Evolutionary conservation across 202 grass and related monocot species (phyloP), one percentile per base, ranked within the genome.

Genomic region (Schoenoplectus tabernaemontani): DNA sequence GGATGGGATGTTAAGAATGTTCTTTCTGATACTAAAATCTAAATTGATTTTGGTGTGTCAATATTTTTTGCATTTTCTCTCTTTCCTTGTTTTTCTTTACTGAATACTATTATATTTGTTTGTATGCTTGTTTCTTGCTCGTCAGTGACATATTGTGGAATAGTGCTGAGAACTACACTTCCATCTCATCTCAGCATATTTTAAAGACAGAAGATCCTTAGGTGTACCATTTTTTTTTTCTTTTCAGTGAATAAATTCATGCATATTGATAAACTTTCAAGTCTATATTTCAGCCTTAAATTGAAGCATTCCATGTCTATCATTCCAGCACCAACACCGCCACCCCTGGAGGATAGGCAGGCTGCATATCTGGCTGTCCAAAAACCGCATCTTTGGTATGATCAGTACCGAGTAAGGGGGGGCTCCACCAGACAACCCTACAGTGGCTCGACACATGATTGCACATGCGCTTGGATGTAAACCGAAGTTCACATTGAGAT

Each of bases 131-230:
- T 89, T 69, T 64, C 59, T 87, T 98, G 65, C 91, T 98, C 57
- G 81, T 98, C n/a, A 89, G 95, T 60, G 95, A 98, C 82, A 88
- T 98, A 61, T 79, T 98, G 59, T 88, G 84, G 84, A 59, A 92
- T 54, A 84, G 89, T 86, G 88, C 78, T 12, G 76, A 87, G 44
- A 39, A 47, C 47, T 79, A 89, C 61, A 58, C 87, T 87, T 76
- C 76, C 3, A 22, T 30, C 44, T 64, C 87, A 36, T 93, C 91
- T 72, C 78, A 85, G 28, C 82, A 87, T 82, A 66, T 90, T 38
- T 56, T 94, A 62, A 81, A 73, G 30, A 87, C n/a, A 89, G 83
- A 89, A 71, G 76, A 86, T 85, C 66, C 81, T 19, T 63, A 83
- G 91, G 91, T 92, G 59, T 78, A 26, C 20, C 4, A 22, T 30